Evolutionary conservation across 2,329 filamentous ascomycete genomes (phyloP).

Genomic region (Leptographium lundbergii): DNA sequence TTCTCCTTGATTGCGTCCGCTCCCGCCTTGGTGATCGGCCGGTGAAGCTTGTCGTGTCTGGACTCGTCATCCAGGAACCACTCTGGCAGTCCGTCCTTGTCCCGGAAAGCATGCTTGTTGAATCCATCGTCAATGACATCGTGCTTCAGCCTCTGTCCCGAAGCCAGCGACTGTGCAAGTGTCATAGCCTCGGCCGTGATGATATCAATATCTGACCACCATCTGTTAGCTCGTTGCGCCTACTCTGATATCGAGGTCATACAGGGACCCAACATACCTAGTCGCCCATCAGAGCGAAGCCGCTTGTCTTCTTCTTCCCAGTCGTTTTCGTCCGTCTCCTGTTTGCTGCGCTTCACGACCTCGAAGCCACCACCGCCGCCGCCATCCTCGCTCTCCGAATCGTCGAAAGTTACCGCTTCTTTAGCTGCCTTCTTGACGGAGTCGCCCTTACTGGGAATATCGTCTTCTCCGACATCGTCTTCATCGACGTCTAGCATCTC

Average conservation of each 20-base stretch:
- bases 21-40: constrained; percentile 84
- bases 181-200: constrained; percentile 99
- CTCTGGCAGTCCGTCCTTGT: constrained; percentile 82
- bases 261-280: constrained; percentile 28
- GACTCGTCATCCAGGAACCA: constrained; percentile 96
- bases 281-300: constrained; percentile 47
- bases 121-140: constrained; percentile 85
- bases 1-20: constrained; percentile 93
- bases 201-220: constrained; percentile 71
- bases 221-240: constrained; percentile 8
- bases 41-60: constrained; percentile 69
- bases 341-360: constrained; percentile 36
- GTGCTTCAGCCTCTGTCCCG: constrained; percentile 64
- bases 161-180: constrained; percentile 81
- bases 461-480: constrained; percentile 1
- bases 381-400: constrained; percentile 18
- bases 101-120: constrained; percentile 85
- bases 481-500: background rate
- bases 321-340: constrained; percentile 23
- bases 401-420: constrained; percentile 3
- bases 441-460: background rate
- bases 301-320: constrained; percentile 58
- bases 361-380: constrained; percentile 40
- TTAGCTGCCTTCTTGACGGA: background rate
- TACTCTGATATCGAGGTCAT: background rate